These are phyloP conservation scores for Microcyclosporella mali DNA, from an alignment of 2,329 filamentous ascomycete species.

Conservation along the genomic window DNA sequence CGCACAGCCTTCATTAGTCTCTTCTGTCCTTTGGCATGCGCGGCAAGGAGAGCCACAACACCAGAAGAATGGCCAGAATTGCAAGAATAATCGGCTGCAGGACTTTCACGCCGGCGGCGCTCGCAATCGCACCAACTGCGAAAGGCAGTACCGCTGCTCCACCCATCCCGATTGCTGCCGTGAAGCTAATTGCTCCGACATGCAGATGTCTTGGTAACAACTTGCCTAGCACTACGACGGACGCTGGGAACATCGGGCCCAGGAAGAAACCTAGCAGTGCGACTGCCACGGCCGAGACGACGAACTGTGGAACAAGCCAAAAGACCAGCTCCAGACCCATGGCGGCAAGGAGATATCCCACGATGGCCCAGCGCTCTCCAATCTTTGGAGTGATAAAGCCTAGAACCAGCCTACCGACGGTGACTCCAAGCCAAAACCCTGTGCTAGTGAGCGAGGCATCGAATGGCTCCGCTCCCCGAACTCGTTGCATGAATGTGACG, in stretches of 20 bases:
- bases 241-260: slow-evolving; percentile 19
- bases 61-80: slow-evolving; percentile 10
- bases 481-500: slow-evolving; percentile 12
- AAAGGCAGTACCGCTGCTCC: slow-evolving; percentile 30
- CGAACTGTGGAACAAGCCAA: slow-evolving; percentile 18
- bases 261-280: slow-evolving; percentile 18
- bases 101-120: slow-evolving; percentile 50
- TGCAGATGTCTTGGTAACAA: slow-evolving; percentile 16
- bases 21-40: slow-evolving; percentile 25
- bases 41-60: slow-evolving; percentile 15
- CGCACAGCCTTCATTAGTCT: too few relatives aligned
- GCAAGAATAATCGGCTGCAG: slow-evolving; percentile 50
- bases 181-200: slow-evolving; percentile 16
- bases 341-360: slow-evolving; percentile 9
- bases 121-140: slow-evolving; percentile 22
- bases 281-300: slow-evolving; percentile 13
- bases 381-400: slow-evolving; percentile 16
- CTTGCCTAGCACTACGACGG: slow-evolving; percentile 14
- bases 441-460: slow-evolving; percentile 13
- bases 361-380: slow-evolving; percentile 16
- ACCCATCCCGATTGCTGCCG: slow-evolving; percentile 16
- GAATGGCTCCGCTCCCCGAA: slow-evolving; percentile 9
- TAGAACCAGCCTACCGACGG: slow-evolving; percentile 11
- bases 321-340: slow-evolving; percentile 17
- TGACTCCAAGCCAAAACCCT: slow-evolving; percentile 19